Base-by-base conservation (phyloP, 139 green algal genomes). In the Picochlorum sp. region DNA sequence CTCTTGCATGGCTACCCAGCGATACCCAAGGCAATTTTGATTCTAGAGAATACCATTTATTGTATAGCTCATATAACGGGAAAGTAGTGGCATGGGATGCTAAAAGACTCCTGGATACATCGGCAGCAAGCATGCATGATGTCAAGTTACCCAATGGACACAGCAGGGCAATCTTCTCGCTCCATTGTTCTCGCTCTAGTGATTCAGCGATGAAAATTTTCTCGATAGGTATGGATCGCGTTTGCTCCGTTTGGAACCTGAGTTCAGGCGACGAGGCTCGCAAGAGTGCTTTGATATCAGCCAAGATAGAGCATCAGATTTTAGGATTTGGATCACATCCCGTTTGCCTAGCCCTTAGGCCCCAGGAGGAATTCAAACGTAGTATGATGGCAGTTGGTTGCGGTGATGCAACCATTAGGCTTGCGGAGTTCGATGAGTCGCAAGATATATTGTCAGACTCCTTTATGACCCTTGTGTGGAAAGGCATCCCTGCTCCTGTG, bases 381-480 rank as follows among this genome's bases (percentile, higher is more conserved):
- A 16, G 20, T 5, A 51, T 59, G 47, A 26, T 65, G 30, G 62
- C 62, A 9, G 16, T 67, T 6, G 65, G 37, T n/a, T 73, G 65
- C 37, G 65, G 65, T 7, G 65, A 73, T 56, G 53, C 20, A 25
- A 58, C 49, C 16, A 45, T 73, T 7, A 35, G 65, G 3, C 31
- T 73, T 55, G 29, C 18, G 22, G 20, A 16, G 20, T 47, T 16
- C 22, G 10, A 8, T 7, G 20, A 5, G 1, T 12, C 8, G 39
- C 18, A 47, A 47, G 22, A 47, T 7, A 6, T 47, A 47, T 6
- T 47, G 14, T 26, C 18, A 26, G 20, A 53, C 22, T 22, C 20
- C 20, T 7, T 24, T 7, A 53, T 29, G 22, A 53, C 44, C 7
- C 13, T 63, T 29, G 22, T 73, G 32, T 73, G 65, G 65, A 50